Evolutionary conservation across 2,329 filamentous ascomycete genomes (phyloP).

Genomic region (Truncatella angustata): DNA sequence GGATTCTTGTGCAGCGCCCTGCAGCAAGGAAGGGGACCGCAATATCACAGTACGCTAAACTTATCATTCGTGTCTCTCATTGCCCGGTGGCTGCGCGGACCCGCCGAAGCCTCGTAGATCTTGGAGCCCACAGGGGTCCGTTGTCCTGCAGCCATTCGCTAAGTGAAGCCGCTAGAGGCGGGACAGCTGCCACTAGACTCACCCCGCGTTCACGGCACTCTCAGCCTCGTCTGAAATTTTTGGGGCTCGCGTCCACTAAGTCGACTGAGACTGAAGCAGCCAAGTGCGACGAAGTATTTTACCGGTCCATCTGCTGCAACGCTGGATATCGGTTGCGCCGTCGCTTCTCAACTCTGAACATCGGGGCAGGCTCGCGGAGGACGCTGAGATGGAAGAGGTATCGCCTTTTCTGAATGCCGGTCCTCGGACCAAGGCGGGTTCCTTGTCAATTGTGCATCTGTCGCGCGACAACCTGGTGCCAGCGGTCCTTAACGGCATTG

Average conservation of each 20-base stretch:
- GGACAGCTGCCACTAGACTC: conserved; percentile 15
- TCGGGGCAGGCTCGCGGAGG: neutral
- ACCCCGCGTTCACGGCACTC: neutral
- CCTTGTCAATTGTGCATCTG: conserved; percentile 81
- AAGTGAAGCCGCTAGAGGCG: neutral
- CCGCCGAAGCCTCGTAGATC: neutral
- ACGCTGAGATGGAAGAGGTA: conserved; percentile 31
- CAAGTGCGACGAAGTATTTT: neutral
- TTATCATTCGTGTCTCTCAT: neutral
- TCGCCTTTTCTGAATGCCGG: conserved; percentile 82
- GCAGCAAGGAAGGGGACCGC: too few species aligned
- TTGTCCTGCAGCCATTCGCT: too few species aligned
- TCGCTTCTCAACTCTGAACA: neutral
- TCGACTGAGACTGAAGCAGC: neutral
- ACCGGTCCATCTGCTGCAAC: too few species aligned
- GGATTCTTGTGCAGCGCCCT: too few species aligned
- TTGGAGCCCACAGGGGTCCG: too few species aligned
- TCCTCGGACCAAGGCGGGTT: conserved; percentile 57
- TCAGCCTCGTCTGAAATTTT: conserved; percentile 16
- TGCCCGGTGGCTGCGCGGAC: neutral
- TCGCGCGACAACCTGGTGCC: conserved; percentile 84
- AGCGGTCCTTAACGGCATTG: conserved; percentile 62
- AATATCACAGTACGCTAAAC: neutral
- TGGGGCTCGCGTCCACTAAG: neutral
- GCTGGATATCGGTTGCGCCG: too few species aligned